Evolutionary conservation across 352 stramenopile genomes (phyloP).

Genomic region (Globisporangium nunn): DNA sequence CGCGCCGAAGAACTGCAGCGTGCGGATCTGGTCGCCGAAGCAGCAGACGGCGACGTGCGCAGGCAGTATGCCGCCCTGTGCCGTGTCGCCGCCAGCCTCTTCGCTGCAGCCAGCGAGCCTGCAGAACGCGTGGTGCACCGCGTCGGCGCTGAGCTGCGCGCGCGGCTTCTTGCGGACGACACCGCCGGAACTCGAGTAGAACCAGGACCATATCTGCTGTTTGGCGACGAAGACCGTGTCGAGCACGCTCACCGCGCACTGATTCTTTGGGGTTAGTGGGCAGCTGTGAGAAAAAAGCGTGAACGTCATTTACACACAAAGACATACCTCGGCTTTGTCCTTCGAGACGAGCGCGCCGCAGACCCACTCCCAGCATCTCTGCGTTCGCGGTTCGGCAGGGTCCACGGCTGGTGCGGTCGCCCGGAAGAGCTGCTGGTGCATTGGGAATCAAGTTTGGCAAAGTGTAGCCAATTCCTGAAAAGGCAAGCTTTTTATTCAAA

Average conservation of each 20-base stretch:
- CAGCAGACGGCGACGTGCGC: constrained; percentile 45
- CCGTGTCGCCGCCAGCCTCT: neutral
- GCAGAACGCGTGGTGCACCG: constrained; percentile 35
- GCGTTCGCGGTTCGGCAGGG: constrained; percentile 37
- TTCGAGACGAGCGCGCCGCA: constrained; percentile 54
- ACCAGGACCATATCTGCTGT: constrained; percentile 78
- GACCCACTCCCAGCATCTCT: constrained; percentile 59
- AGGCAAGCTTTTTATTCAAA: too few species aligned
- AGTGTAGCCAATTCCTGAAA: too few species aligned
- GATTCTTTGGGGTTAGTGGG: too few species aligned
- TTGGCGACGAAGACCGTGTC: constrained; percentile 73
- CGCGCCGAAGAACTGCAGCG: constrained; percentile 40
- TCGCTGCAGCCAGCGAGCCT: constrained; percentile 13
- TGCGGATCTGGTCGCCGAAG: constrained; percentile 44
- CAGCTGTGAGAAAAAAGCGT: too few species aligned
- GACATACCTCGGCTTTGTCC: constrained; percentile 37
- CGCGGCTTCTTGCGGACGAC: constrained; percentile 55
- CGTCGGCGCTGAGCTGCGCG: constrained; percentile 34
- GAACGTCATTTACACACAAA: neutral
- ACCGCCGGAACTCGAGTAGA: constrained; percentile 40
- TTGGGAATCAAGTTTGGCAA: too few species aligned
- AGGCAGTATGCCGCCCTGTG: neutral
- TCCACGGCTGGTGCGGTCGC: constrained; percentile 47
- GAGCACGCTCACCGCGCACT: constrained; percentile 45
- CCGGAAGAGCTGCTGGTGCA: constrained; percentile 40